Evolutionary conservation across 345 rosid genomes (phyloP).

Genomic region (Ailanthus altissimus): DNA sequence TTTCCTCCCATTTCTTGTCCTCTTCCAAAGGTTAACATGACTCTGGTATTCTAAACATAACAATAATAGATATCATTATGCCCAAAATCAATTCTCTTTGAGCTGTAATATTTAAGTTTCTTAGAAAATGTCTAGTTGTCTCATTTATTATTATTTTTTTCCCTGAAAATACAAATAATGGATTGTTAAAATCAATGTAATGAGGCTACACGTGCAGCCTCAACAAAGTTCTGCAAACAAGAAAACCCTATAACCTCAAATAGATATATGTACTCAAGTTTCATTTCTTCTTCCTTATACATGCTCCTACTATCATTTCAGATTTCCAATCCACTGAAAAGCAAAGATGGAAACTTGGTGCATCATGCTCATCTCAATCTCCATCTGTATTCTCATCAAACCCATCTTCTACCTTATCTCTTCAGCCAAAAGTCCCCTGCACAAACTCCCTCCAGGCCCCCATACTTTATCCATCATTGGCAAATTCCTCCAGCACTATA

Average conservation of each 20-base stretch:
- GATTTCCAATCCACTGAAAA: not conserved
- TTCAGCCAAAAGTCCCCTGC: not conserved
- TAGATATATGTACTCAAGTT: not conserved
- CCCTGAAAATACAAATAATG: not conserved
- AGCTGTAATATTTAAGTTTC: not conserved
- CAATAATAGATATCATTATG: not conserved
- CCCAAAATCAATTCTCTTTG: not conserved
- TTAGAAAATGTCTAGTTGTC: too few species aligned
- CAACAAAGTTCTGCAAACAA: not conserved
- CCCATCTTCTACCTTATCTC: not conserved
- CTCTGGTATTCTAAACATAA: not conserved
- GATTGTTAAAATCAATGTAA: not conserved
- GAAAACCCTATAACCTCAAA: not conserved
- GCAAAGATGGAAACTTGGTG: not conserved
- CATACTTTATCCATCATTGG: not conserved
- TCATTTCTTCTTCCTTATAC: not conserved
- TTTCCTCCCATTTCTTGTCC: slow-evolving; percentile 3
- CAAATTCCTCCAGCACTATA: not conserved
- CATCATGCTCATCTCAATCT: slow-evolving; percentile 5
- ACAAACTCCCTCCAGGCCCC: not conserved
- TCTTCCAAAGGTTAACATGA: not conserved
- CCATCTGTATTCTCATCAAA: not conserved
- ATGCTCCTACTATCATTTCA: not conserved
- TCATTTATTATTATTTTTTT: not conserved
- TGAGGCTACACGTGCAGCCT: not conserved